Evolutionary conservation across 441 rosid species (phyloP).

Genomic region (California macrophylla): DNA sequence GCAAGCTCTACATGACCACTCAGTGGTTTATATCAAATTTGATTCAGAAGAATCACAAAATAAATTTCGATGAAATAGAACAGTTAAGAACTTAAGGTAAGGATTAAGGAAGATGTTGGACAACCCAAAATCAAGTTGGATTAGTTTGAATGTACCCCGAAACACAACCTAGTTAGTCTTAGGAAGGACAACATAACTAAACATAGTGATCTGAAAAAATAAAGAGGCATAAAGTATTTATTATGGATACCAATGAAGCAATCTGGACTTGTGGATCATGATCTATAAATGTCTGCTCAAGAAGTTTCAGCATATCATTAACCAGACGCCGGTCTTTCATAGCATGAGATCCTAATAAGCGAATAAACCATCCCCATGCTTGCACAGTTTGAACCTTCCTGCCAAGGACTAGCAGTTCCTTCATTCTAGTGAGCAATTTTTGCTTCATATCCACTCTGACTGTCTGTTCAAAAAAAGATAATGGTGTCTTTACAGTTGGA

Average conservation of each 20-base stretch:
- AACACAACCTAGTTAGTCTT: not conserved
- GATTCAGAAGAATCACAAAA: not conserved
- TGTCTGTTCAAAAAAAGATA: slow-evolving; percentile 28
- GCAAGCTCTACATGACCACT: not conserved
- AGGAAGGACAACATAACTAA: not conserved
- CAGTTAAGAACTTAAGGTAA: not conserved
- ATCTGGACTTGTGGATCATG: slow-evolving; percentile 43
- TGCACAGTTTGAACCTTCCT: slow-evolving; percentile 41
- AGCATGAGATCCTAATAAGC: slow-evolving; percentile 35
- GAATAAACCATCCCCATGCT: slow-evolving; percentile 57
- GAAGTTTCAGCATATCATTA: slow-evolving; percentile 48
- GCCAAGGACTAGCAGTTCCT: slow-evolving; percentile 35
- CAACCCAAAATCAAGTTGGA: slow-evolving; percentile 2
- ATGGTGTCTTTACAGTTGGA: not conserved
- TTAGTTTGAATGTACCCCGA: slow-evolving; percentile 1
- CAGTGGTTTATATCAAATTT: not conserved
- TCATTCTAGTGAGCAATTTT: slow-evolving; percentile 34
- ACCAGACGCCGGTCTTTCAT: slow-evolving; percentile 32
- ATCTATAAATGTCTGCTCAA: slow-evolving; percentile 43
- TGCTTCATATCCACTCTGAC: slow-evolving; percentile 34
- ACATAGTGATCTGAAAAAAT: not conserved
- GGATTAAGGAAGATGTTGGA: not conserved
- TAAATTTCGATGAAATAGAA: not conserved
- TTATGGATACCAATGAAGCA: slow-evolving; percentile 40
- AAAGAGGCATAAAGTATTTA: not conserved